Evolutionary conservation across 2,329 filamentous ascomycete species (phyloP).

Genomic region (Tolypocladium tundrense): DNA sequence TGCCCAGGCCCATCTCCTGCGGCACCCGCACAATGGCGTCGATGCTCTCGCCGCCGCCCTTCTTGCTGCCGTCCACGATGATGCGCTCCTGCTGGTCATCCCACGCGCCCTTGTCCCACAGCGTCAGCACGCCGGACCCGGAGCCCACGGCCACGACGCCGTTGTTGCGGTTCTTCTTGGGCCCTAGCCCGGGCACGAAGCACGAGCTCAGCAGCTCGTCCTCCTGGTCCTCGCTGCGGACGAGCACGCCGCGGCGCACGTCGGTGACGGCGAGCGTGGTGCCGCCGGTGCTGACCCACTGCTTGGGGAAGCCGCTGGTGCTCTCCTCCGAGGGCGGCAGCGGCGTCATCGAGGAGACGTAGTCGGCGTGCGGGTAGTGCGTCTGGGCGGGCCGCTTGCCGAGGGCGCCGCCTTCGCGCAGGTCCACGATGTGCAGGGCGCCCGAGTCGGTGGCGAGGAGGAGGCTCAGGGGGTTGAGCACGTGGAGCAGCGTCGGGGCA

Average conservation of each 20-base stretch:
- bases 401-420: constrained; percentile 51
- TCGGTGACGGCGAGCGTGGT: constrained; percentile 88
- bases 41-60: constrained; percentile 61
- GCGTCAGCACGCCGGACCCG: constrained; percentile 69
- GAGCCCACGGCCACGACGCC: constrained; percentile 69
- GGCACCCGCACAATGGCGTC: constrained; percentile 70
- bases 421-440: constrained; percentile 77
- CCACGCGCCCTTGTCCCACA: constrained; percentile 94
- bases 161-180: constrained; percentile 53
- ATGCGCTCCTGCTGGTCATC: constrained; percentile 90
- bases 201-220: constrained; percentile 79
- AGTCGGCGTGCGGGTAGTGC: constrained; percentile 82
- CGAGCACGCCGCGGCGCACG: constrained; percentile 72
- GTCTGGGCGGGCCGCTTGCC: constrained; percentile 62
- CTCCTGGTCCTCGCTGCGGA: constrained; percentile 88
- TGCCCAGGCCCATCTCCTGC: constrained; percentile 56
- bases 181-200: constrained; percentile 67
- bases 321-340: constrained; percentile 71
- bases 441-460: constrained; percentile 87
- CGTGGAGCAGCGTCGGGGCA: constrained; percentile 70
- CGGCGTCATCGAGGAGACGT: constrained; percentile 78
- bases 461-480: constrained; percentile 77
- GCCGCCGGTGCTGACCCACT: constrained; percentile 89
- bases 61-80: constrained; percentile 52
- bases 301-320: constrained; percentile 83